Evolutionary conservation across 768 basidiomycete species (phyloP).

Genomic region (Agaricus subrufescens): DNA sequence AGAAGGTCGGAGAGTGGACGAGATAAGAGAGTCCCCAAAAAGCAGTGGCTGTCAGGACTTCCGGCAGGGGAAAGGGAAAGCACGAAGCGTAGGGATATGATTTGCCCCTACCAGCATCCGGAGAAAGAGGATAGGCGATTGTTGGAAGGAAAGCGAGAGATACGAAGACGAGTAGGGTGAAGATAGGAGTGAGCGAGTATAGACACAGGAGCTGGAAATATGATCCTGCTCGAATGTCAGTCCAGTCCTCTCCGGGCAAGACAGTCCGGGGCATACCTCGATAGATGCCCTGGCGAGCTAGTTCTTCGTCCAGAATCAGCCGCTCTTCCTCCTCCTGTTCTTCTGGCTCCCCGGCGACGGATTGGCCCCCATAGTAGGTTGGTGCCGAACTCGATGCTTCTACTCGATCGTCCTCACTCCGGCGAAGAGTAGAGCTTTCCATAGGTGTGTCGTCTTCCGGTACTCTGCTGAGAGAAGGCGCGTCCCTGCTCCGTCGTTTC

Average conservation of each 20-base stretch:
- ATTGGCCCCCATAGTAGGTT: constrained; percentile 13
- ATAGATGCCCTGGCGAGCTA: constrained; percentile 27
- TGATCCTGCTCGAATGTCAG: constrained; percentile 43
- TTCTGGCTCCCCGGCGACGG: constrained; percentile 17
- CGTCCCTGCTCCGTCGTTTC: constrained; percentile 13
- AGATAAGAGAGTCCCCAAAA: constrained; percentile 59
- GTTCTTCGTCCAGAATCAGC: constrained; percentile 26
- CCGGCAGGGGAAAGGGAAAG: constrained; percentile 60
- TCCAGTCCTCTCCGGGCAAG: constrained; percentile 6
- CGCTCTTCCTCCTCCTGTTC: constrained; percentile 34
- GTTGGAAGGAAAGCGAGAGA: constrained; percentile 46
- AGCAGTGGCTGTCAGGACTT: constrained; percentile 54
- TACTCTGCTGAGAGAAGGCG: background rate
- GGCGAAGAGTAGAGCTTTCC: background rate
- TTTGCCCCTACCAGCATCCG: constrained; percentile 16
- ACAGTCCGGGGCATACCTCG: constrained; percentile 16
- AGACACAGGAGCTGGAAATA: constrained; percentile 50
- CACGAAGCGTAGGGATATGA: constrained; percentile 36
- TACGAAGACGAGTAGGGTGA: constrained; percentile 43
- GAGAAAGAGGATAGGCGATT: constrained; percentile 39
- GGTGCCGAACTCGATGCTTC: background rate
- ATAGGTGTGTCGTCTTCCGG: background rate
- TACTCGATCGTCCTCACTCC: background rate
- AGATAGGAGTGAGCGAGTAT: constrained; percentile 58
- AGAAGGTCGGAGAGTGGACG: constrained; percentile 33